A percentile compares a stretch with the other conserved stretches of the same genome.
phyloP scores from a whole-genome alignment of 495 filamentous ascomycete species.

The Tuber indicum region DNA sequence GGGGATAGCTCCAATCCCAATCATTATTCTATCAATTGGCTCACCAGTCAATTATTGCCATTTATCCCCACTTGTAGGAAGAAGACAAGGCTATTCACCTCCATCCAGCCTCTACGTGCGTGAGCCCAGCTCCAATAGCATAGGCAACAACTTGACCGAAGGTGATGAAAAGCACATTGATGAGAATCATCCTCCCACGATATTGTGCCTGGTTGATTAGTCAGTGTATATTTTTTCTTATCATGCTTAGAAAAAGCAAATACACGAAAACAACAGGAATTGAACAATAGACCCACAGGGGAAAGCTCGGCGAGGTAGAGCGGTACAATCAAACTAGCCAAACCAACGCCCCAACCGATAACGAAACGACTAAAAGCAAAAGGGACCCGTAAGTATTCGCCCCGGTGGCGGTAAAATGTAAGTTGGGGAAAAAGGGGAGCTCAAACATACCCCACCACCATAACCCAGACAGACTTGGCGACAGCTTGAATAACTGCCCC shows the following conservation, averaged over 20 bases:
- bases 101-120: constrained; percentile 48
- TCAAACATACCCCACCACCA: constrained; percentile 57
- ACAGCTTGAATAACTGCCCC: constrained; percentile 67
- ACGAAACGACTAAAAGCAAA: constrained; percentile 52
- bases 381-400: background rate
- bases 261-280: background rate
- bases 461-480: constrained; percentile 55
- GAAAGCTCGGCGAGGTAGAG: constrained; percentile 59
- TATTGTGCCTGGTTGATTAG: constrained; percentile 43
- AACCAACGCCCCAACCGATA: constrained; percentile 74
- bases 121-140: constrained; percentile 51
- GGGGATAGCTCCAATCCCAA: constrained; percentile 50
- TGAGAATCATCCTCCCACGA: constrained; percentile 51
- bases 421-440: background rate
- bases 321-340: constrained; percentile 74
- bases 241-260: background rate
- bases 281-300: constrained; percentile 36
- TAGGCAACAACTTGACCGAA: constrained; percentile 51
- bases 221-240: background rate
- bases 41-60: background rate
- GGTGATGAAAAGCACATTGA: constrained; percentile 54
- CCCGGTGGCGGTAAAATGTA: background rate
- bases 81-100: constrained; percentile 39
- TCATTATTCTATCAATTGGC: constrained; percentile 39
- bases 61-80: background rate